phyloP scores from a whole-genome alignment of 192 early-diverging fungal genomes.

The Backusella mclennaniae region DNA sequence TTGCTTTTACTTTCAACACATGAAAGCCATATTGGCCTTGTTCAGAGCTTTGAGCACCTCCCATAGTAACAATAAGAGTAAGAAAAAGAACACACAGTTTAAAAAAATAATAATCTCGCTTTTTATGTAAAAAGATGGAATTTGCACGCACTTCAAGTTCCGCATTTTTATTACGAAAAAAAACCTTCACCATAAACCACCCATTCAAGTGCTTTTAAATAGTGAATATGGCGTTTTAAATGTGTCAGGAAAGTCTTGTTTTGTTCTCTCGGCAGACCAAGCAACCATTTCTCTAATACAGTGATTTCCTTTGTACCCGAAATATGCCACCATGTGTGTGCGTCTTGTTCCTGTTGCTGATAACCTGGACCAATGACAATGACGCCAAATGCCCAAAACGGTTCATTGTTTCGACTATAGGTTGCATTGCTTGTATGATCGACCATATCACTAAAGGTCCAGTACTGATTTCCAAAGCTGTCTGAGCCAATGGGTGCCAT shows the following conservation, averaged over 20 bases:
- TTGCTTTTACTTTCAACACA: slow-evolving; percentile 55
- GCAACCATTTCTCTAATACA: slow-evolving; percentile 17
- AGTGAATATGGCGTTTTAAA: slow-evolving; percentile 9
- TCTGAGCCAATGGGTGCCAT: not conserved
- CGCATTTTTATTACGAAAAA: not conserved
- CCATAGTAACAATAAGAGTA: slow-evolving; percentile 26
- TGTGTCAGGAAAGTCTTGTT: slow-evolving; percentile 10
- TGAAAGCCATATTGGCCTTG: slow-evolving; percentile 62
- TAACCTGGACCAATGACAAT: slow-evolving; percentile 19
- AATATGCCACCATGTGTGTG: slow-evolving; percentile 19
- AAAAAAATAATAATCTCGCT: too few relatives aligned
- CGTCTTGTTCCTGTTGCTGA: not conserved
- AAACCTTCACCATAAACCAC: slow-evolving; percentile 2
- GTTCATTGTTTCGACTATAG: not conserved
- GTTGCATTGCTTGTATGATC: not conserved
- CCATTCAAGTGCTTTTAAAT: not conserved
- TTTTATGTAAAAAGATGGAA: not conserved
- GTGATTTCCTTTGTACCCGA: slow-evolving; percentile 8
- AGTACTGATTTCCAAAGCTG: slow-evolving; percentile 16
- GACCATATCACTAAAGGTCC: slow-evolving; percentile 19
- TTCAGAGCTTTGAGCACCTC: slow-evolving; percentile 49
- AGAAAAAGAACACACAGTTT: too few relatives aligned
- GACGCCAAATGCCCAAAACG: slow-evolving; percentile 19
- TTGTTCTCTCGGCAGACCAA: not conserved
- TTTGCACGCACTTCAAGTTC: too few relatives aligned